Evolutionary conservation across 495 filamentous ascomycete species (phyloP).

Genomic region (Lindgomyces ingoldianus): DNA sequence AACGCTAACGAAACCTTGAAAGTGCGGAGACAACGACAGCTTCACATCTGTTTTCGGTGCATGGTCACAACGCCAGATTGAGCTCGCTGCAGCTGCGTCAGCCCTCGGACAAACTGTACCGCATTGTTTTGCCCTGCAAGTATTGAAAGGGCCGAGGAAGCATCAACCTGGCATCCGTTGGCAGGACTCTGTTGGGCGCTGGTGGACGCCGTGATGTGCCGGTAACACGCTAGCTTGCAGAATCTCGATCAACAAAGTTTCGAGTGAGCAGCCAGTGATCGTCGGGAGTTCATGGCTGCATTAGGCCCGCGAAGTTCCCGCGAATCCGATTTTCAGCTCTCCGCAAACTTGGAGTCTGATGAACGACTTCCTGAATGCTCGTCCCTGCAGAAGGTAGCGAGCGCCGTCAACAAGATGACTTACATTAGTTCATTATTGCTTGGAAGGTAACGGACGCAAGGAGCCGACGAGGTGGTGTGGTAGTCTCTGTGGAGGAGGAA

Average conservation of each 20-base stretch:
- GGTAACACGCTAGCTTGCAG: constrained; percentile 5
- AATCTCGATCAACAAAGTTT: constrained; percentile 17
- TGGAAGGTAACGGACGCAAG: constrained; percentile 12
- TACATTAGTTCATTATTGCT: constrained; percentile 15
- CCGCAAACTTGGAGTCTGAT: background rate
- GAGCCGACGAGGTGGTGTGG: constrained; percentile 18
- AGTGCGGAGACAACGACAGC: constrained; percentile 22
- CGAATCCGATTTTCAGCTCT: background rate
- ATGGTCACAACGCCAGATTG: background rate
- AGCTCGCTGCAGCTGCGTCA: background rate
- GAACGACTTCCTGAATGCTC: background rate
- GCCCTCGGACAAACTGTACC: background rate
- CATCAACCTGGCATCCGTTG: background rate
- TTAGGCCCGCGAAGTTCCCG: background rate
- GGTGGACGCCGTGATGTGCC: background rate
- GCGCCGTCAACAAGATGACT: constrained; percentile 4
- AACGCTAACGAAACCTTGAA: background rate
- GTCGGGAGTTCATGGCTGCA: constrained; percentile 13
- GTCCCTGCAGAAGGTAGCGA: constrained; percentile 8
- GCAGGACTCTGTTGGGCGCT: background rate
- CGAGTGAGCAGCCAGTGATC: background rate
- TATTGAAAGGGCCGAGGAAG: background rate
- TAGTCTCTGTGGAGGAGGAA: background rate
- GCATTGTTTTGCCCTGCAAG: background rate
- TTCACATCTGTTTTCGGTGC: constrained; percentile 18